phyloP scores from a whole-genome alignment of 768 basidiomycete species.

The Lyophyllum shimeji region DNA sequence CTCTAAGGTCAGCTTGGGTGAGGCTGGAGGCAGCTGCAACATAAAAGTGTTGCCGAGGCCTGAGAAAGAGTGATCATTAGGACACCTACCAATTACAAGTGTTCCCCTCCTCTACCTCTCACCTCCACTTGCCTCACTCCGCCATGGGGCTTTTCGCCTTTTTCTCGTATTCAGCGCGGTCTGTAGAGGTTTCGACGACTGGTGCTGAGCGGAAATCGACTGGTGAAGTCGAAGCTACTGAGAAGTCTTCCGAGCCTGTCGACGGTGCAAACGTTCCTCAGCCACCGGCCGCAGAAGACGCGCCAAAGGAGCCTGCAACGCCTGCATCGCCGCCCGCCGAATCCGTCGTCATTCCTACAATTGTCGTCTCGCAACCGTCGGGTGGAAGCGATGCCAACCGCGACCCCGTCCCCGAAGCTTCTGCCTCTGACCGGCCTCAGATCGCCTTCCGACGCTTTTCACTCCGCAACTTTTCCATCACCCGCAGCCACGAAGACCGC shows the following conservation, averaged over 20 bases:
- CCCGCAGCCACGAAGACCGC: constrained; percentile 29
- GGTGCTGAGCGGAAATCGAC: background rate
- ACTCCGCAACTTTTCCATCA: constrained; percentile 43
- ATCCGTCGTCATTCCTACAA: constrained; percentile 2
- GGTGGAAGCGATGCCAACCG: background rate
- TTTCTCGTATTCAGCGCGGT: constrained; percentile 20
- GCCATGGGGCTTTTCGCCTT: constrained; percentile 28
- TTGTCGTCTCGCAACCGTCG: constrained; percentile 7
- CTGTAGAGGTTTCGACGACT: background rate
- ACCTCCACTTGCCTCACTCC: constrained; percentile 2
- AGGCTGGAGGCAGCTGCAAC: background rate
- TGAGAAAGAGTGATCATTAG: background rate
- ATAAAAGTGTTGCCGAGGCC: background rate
- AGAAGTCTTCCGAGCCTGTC: background rate
- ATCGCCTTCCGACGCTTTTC: constrained; percentile 37
- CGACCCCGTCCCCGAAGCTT: background rate
- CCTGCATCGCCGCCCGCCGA: constrained; percentile 1
- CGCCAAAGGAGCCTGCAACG: background rate
- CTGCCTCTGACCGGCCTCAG: background rate
- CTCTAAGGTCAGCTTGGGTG: background rate
- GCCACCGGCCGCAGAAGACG: background rate
- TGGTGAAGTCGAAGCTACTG: background rate
- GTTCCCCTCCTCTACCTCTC: constrained; percentile 6
- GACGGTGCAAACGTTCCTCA: background rate
- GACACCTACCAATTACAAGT: background rate